Percentiles rank a stretch among this genome's conserved stretches.
Evolutionary conservation across 2,329 filamentous ascomycete species (phyloP).

Genomic region (Aspergillus versicolor): DNA sequence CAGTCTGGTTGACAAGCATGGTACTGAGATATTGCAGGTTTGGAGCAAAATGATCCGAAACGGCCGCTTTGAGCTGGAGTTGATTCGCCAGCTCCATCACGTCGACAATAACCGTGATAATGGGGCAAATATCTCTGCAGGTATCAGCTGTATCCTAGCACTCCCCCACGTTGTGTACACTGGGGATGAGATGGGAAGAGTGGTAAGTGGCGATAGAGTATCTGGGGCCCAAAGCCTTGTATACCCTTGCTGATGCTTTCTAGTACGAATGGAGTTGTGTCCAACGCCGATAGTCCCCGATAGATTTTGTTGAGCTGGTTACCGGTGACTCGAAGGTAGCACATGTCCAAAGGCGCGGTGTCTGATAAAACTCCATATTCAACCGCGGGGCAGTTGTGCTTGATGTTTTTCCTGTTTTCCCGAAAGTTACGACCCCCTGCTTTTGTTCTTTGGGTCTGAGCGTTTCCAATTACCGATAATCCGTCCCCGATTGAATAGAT

Average conservation of each 20-base stretch:
- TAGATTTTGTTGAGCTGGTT: neutral
- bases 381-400: neutral
- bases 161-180: constrained; percentile 85
- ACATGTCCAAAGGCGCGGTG: neutral
- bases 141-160: constrained; percentile 82
- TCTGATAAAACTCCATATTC: neutral
- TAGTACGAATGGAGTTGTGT: constrained; percentile 61
- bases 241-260: constrained; percentile 19
- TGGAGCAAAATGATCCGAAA: constrained; percentile 58
- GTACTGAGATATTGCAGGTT: constrained; percentile 39
- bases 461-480: neutral
- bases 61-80: constrained; percentile 72
- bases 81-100: constrained; percentile 81
- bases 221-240: neutral
- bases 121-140: constrained; percentile 56
- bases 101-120: constrained; percentile 66
- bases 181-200: constrained; percentile 87
- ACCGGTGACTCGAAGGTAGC: no score
- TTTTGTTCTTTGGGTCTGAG: neutral
- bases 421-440: neutral
- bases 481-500: neutral
- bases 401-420: neutral
- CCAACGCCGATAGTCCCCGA: constrained; percentile 43
- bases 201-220: constrained; percentile 59
- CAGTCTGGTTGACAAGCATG: neutral